A percentile compares a stretch with the other conserved stretches of the same genome.
phyloP scores from a whole-genome alignment of 2,329 filamentous ascomycete genomes.

The Pyrenochaeta sp. region DNA sequence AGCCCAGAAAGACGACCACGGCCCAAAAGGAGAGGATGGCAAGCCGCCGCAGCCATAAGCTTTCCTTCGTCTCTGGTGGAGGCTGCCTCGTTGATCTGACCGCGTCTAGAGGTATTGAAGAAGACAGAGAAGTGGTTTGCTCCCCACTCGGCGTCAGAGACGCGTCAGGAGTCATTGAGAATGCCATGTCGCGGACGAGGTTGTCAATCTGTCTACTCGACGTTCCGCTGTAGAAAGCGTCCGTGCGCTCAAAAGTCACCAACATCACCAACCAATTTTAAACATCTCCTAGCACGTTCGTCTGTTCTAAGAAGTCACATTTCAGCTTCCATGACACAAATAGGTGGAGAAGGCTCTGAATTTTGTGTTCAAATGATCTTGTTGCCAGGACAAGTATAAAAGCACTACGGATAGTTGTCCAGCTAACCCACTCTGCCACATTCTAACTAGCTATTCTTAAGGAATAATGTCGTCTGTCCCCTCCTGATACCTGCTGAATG shows the following conservation, averaged over 20 bases:
- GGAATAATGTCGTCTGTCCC: background rate
- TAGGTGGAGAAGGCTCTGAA: too few relatives aligned
- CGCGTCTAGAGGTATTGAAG: constrained; percentile 5
- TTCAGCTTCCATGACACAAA: too few relatives aligned
- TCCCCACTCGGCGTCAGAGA: constrained; percentile 21
- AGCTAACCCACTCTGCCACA: background rate
- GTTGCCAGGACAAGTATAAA: background rate
- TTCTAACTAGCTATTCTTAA: too few relatives aligned
- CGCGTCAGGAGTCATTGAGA: constrained; percentile 30
- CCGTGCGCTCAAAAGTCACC: constrained; percentile 21
- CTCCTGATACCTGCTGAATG: background rate
- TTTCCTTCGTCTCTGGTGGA: constrained; percentile 79
- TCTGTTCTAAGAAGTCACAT: too few relatives aligned
- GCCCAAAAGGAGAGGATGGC: constrained; percentile 92
- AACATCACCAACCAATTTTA: background rate
- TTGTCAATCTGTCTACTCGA: constrained; percentile 21
- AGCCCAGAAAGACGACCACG: constrained; percentile 80
- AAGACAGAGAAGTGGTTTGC: constrained; percentile 5
- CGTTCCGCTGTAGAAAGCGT: constrained; percentile 8
- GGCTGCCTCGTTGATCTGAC: constrained; percentile 52
- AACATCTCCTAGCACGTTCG: background rate
- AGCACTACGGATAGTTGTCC: background rate
- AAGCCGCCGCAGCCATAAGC: constrained; percentile 72
- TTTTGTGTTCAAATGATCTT: background rate
- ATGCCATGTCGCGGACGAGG: constrained; percentile 38